A percentile compares a stretch with the other conserved stretches of the same genome.
Evolutionary conservation across 2,329 filamentous ascomycete genomes (phyloP).

Genomic region (Grosmannia penicillata): DNA sequence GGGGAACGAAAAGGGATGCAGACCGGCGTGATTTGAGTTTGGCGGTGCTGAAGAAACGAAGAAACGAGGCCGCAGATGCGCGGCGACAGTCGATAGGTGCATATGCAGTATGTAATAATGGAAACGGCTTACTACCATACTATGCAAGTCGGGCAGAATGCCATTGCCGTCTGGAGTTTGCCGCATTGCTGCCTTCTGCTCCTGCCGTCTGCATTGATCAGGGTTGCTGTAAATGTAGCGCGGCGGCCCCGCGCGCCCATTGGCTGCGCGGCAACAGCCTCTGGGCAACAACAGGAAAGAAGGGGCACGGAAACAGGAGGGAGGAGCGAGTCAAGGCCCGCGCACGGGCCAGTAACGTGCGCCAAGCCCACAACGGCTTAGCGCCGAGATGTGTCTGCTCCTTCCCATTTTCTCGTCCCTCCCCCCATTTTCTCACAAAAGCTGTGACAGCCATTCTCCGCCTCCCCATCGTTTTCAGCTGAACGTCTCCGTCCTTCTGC

Average conservation of each 20-base stretch:
- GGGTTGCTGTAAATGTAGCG: too few relatives aligned
- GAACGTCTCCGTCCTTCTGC: not conserved
- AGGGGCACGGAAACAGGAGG: constrained; percentile 2
- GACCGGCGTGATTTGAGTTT: too few relatives aligned
- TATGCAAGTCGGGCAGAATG: too few relatives aligned
- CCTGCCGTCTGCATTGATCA: too few relatives aligned
- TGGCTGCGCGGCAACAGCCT: not conserved
- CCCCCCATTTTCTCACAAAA: constrained; percentile 7
- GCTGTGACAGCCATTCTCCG: constrained; percentile 3
- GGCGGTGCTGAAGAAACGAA: too few relatives aligned
- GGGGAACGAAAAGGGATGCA: not conserved
- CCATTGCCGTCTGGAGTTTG: too few relatives aligned
- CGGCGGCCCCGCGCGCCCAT: too few relatives aligned
- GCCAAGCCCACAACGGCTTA: constrained; percentile 7
- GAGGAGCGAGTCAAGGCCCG: constrained; percentile 6
- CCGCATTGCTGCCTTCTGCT: too few relatives aligned
- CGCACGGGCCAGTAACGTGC: constrained; percentile 9
- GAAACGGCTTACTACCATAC: too few relatives aligned
- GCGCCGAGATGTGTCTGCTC: constrained; percentile 6
- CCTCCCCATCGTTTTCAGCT: constrained; percentile 1
- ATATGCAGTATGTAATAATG: too few relatives aligned
- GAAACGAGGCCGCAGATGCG: too few relatives aligned
- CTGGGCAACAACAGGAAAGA: constrained; percentile 2
- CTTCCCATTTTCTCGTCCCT: constrained; percentile 5
- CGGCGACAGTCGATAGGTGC: too few relatives aligned